Conservation (phyloP, 768 basidiomycete genomes). For the Lactarius trivialis region DNA sequence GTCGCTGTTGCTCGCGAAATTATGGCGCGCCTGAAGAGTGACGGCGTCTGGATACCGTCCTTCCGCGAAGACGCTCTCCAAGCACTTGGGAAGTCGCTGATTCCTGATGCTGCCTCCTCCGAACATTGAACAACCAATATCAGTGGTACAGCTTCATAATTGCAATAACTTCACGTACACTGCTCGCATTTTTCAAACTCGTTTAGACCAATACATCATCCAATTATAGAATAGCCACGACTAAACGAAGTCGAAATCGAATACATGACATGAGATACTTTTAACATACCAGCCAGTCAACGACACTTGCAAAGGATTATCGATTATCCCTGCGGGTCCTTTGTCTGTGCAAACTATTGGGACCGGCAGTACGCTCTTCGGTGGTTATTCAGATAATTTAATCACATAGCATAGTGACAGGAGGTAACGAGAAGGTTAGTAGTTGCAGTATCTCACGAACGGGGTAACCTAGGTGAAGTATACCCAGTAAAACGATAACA, state of each 20-base stretch:
- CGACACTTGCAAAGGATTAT: not conserved
- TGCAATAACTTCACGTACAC: not conserved
- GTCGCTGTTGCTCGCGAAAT: slow-evolving; percentile 55
- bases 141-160: not conserved
- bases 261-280: not conserved
- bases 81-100: slow-evolving; percentile 19
- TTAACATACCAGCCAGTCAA: not conserved
- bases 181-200: not conserved
- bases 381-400: not conserved
- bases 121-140: not conserved
- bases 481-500: slow-evolving; percentile 6
- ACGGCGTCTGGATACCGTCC: slow-evolving; percentile 4
- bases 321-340: not conserved
- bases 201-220: not conserved
- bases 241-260: too few relatives aligned
- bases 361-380: not conserved
- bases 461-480: not conserved
- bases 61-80: slow-evolving; percentile 2
- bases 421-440: slow-evolving; percentile 1
- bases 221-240: not conserved
- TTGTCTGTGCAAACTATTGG: not conserved
- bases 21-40: slow-evolving; percentile 36
- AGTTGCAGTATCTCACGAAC: slow-evolving; percentile 5
- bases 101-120: not conserved
- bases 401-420: not conserved